Evolutionary conservation across 768 basidiomycete genomes (phyloP).

Genomic region (Naganishia vishniacii): DNA sequence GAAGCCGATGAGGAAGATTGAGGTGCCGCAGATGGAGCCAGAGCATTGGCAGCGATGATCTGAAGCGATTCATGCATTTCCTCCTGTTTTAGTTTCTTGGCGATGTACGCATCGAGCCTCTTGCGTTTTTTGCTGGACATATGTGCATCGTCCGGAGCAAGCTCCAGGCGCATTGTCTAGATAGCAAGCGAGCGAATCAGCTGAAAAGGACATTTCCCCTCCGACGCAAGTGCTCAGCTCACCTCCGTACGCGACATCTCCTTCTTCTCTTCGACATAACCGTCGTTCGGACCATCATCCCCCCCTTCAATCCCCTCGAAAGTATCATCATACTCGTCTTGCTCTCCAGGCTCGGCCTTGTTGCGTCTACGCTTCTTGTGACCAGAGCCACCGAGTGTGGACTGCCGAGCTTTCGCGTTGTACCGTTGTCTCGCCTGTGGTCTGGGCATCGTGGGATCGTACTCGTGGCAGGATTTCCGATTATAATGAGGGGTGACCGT

Average conservation of each 20-base stretch:
- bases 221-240: slow-evolving; percentile 35
- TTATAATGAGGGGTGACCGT: too few relatives aligned
- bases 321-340: slow-evolving; percentile 32
- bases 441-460: slow-evolving; percentile 12
- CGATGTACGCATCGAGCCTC: slow-evolving; percentile 85
- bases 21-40: slow-evolving; percentile 30
- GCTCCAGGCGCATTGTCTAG: slow-evolving; percentile 16
- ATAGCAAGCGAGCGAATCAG: not conserved
- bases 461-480: too few relatives aligned
- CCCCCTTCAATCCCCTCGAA: slow-evolving; percentile 28
- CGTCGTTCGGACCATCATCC: slow-evolving; percentile 57
- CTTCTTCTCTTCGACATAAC: slow-evolving; percentile 60
- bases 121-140: slow-evolving; percentile 81
- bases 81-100: slow-evolving; percentile 51
- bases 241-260: slow-evolving; percentile 60
- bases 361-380: slow-evolving; percentile 59
- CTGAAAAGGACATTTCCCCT: too few relatives aligned
- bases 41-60: slow-evolving; percentile 35
- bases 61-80: slow-evolving; percentile 38
- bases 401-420: slow-evolving; percentile 67
- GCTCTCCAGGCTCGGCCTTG: slow-evolving; percentile 26
- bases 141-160: slow-evolving; percentile 54
- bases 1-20: slow-evolving; percentile 28
- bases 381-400: slow-evolving; percentile 56
- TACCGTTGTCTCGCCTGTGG: slow-evolving; percentile 45